Base-by-base conservation (phyloP, 495 filamentous ascomycete genomes). In the Hyphodiscus hymeniophilus region DNA sequence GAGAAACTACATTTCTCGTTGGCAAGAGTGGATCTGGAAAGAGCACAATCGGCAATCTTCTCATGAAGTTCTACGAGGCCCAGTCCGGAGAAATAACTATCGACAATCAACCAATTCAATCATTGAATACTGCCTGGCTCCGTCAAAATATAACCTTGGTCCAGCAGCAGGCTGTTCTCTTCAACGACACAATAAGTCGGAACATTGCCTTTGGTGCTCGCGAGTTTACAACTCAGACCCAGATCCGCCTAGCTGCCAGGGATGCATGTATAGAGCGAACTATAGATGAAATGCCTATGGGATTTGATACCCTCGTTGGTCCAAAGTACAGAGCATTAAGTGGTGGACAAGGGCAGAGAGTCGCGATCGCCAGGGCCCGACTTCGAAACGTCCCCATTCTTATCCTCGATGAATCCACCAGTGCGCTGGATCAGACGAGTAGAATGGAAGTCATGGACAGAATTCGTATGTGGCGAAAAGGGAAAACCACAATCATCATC, bases 11-110 rank as follows among this genome's bases (percentile, higher is more conserved):
- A 3, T 97, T 94, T 52, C 70, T 98, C 6, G 75, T 96, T 45
- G 92, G 92, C 2, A 73, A 73, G 45, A 95, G 89, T 54, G 92
- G 92, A 1, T 95, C 89, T 11, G 92, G 92, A 0, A 98, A 98
- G 61, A 95, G 87, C 58, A 97, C 92, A 0, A 58, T 98, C 7
- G 80, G 81, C 2, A 89, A 87, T 56, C 65, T 98, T 2, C 67
- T 98, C 2, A 65, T 88, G 42, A 74, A 80, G 24, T 86, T 90
- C 57, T 95, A 95, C 56, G 63, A 74, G 8, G 79, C 86, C 2
- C 64, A 62, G 0, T 64, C 66, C 0, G 92, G 92, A 0, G 57
- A 77, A 5, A 83, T 96, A 17, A 51, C 72, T 0, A 65, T 98
- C 2, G 90, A 94, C 54, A 82, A 79, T 0, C 57, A 71, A 10